Evolutionary conservation across 2,329 filamentous ascomycete species (phyloP).

Genomic region (Diaporthe helianthi): DNA sequence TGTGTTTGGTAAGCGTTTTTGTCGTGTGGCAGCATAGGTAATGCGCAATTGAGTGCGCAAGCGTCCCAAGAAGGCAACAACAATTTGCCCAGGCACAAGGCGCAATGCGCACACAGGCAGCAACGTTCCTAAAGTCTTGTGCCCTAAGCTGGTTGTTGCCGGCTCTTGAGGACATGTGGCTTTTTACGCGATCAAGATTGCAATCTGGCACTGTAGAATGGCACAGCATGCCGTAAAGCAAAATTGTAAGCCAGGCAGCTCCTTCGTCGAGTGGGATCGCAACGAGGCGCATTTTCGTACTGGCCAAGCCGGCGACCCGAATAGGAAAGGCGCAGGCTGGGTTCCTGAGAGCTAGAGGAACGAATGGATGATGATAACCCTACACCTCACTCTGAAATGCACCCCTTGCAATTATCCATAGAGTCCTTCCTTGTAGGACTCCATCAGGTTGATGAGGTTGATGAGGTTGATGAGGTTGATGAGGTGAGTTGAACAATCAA

Average conservation of each 20-base stretch:
- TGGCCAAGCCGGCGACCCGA: slow-evolving; percentile 20
- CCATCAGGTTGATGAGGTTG: not conserved
- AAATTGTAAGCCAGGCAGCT: slow-evolving; percentile 1
- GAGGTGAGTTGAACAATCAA: not conserved
- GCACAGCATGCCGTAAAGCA: not conserved
- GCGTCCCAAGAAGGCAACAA: not conserved
- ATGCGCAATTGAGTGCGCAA: slow-evolving; percentile 17
- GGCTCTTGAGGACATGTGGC: not conserved
- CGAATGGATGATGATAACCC: not conserved
- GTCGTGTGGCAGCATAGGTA: not conserved
- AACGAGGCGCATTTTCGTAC: slow-evolving; percentile 13
- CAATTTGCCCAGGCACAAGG: not conserved
- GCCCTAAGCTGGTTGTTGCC: not conserved
- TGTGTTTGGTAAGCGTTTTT: not conserved
- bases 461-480: not conserved
- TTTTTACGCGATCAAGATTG: not conserved
- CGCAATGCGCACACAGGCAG: slow-evolving; percentile 12
- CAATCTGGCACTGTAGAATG: not conserved
- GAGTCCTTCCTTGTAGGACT: not conserved
- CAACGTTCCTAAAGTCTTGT: not conserved
- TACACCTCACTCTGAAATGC: not conserved
- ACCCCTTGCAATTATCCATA: not conserved
- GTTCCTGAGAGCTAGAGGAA: not conserved
- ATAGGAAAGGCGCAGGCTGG: not conserved
- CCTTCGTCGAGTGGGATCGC: slow-evolving; percentile 3